phyloP scores from a whole-genome alignment of 2,329 filamentous ascomycete genomes.

The Colletotrichum musicola region DNA sequence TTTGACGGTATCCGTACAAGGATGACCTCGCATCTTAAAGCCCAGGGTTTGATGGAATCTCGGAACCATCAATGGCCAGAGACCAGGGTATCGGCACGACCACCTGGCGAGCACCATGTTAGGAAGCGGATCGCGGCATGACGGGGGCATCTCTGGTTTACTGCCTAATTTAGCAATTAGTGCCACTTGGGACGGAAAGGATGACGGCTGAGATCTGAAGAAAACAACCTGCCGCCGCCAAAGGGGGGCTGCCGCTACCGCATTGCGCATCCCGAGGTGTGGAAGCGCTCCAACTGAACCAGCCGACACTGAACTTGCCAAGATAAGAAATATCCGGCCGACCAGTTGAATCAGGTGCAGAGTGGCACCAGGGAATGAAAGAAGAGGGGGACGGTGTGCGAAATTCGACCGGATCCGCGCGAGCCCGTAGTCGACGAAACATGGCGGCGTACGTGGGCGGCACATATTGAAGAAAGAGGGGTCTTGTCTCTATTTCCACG shows the following conservation, averaged over 20 bases:
- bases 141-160: background rate
- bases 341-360: background rate
- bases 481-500: background rate
- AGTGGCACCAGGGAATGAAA: background rate
- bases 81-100: slow-evolving; percentile 1
- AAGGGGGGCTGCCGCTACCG: background rate
- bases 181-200: background rate
- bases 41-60: slow-evolving; percentile 4
- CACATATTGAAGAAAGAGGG: slow-evolving; percentile 31
- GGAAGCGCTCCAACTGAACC: background rate
- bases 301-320: background rate
- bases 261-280: background rate
- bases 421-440: slow-evolving; percentile 8
- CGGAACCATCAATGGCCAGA: background rate
- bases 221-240: background rate
- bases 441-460: background rate
- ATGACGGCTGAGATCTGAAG: slow-evolving; percentile 11
- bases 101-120: background rate
- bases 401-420: slow-evolving; percentile 12
- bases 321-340: background rate
- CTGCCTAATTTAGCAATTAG: too few relatives aligned
- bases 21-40: slow-evolving; percentile 8
- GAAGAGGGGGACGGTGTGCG: background rate
- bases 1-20: slow-evolving; percentile 19
- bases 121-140: background rate